These are phyloP conservation scores for Trichoderma virens DNA, from an alignment of 495 filamentous ascomycete species.

Conservation along the genomic window DNA sequence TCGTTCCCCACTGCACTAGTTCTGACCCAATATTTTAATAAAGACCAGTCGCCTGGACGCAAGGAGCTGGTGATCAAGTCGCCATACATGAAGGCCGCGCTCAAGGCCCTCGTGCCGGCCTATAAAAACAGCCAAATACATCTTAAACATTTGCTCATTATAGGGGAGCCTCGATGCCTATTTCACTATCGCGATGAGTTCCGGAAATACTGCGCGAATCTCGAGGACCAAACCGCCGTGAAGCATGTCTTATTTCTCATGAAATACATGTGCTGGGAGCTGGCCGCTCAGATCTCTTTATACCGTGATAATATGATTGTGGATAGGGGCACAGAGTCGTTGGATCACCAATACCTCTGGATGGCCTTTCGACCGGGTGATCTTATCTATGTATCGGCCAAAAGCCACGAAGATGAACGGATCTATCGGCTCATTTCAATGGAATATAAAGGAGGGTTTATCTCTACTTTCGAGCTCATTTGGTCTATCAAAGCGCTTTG, in stretches of 20 bases:
- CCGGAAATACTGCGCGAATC: constrained; percentile 1
- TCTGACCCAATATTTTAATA: constrained; percentile 11
- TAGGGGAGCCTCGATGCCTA: constrained; percentile 9
- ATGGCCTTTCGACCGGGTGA: constrained; percentile 15
- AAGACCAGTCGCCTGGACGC: neutral
- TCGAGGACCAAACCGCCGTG: constrained; percentile 9
- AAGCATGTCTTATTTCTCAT: constrained; percentile 10
- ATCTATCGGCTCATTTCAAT: constrained; percentile 16
- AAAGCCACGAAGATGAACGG: neutral
- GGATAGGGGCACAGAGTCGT: neutral
- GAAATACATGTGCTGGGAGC: constrained; percentile 8
- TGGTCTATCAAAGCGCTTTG: constrained; percentile 38
- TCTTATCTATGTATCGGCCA: constrained; percentile 10
- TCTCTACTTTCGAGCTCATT: constrained; percentile 50
- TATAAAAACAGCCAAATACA: neutral
- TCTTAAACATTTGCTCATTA: constrained; percentile 8
- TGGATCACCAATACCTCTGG: constrained; percentile 10
- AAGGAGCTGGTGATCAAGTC: constrained; percentile 14
- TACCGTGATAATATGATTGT: neutral
- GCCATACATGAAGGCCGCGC: constrained; percentile 11
- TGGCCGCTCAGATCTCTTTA: neutral
- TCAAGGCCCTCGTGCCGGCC: constrained; percentile 1
- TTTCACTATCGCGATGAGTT: constrained; percentile 13
- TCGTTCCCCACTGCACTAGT: constrained; percentile 13
- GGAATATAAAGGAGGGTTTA: constrained; percentile 48